Conservation (phyloP, 768 basidiomycete species). For the Suillus subaureus region DNA sequence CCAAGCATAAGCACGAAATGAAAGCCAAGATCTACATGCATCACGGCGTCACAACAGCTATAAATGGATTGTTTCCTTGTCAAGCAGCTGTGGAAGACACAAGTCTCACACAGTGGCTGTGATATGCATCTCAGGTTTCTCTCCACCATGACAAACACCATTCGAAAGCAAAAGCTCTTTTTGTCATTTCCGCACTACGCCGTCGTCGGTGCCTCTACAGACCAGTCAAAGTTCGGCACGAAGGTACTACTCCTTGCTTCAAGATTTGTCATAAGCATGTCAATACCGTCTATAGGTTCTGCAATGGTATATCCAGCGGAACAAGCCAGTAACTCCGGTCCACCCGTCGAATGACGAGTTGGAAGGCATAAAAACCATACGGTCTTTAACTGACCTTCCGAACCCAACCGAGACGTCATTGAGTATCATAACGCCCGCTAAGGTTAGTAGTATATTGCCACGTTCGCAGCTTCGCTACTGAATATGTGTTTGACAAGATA, state of each 20-base stretch:
- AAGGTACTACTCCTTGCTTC: constrained; percentile 45
- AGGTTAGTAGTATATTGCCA: constrained; percentile 41
- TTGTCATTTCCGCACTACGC: constrained; percentile 66
- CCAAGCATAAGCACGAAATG: neutral
- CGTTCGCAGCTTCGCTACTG: neutral
- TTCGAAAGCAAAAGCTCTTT: constrained; percentile 56
- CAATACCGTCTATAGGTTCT: constrained; percentile 52
- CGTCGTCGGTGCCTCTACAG: constrained; percentile 83
- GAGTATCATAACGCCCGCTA: constrained; percentile 77
- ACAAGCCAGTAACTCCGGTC: constrained; percentile 66
- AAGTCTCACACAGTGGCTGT: neutral
- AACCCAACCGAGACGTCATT: constrained; percentile 69
- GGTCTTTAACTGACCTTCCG: constrained; percentile 56
- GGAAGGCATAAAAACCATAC: constrained; percentile 62
- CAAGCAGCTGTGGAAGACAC: neutral
- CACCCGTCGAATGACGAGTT: constrained; percentile 76
- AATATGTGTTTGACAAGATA: constrained; percentile 44
- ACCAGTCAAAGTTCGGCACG: constrained; percentile 77
- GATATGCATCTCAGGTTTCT: constrained; percentile 6
- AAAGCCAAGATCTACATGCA: neutral
- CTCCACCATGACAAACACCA: constrained; percentile 28
- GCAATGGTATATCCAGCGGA: constrained; percentile 71
- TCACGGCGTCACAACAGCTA: neutral
- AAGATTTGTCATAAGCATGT: neutral
- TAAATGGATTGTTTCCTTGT: constrained; percentile 5